phyloP scores from a whole-genome alignment of 495 filamentous ascomycete species.

The Neurospora discreta region DNA sequence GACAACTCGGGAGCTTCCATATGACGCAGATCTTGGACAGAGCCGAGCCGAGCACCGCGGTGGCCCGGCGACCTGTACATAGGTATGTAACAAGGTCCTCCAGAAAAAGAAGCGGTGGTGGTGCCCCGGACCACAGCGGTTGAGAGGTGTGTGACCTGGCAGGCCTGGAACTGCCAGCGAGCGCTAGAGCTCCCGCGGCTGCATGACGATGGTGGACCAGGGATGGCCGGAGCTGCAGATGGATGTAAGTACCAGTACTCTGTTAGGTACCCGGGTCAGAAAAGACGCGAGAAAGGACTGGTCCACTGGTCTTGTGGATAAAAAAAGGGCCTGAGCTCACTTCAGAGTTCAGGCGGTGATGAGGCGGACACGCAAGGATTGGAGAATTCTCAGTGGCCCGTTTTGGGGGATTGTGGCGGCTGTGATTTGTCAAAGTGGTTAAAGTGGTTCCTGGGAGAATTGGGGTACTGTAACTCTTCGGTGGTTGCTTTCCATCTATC shows the following conservation, averaged over 20 bases:
- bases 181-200: neutral
- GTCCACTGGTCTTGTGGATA: neutral
- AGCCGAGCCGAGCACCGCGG: neutral
- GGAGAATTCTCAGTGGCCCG: neutral
- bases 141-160: neutral
- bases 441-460: neutral
- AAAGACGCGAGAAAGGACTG: neutral
- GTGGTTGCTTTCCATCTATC: neutral
- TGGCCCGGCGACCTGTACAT: neutral
- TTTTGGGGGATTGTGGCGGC: neutral
- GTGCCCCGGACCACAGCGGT: neutral
- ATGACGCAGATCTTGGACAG: neutral
- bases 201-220: neutral
- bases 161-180: neutral
- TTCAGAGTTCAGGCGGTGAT: neutral
- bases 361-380: neutral
- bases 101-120: neutral
- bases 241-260: neutral
- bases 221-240: conserved; percentile 2
- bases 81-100: neutral
- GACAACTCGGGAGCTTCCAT: neutral
- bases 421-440: neutral
- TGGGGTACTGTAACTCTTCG: no score
- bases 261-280: neutral
- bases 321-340: neutral